phyloP scores from a whole-genome alignment of 2,329 filamentous ascomycete species.

The Alternaria gansuensis region DNA sequence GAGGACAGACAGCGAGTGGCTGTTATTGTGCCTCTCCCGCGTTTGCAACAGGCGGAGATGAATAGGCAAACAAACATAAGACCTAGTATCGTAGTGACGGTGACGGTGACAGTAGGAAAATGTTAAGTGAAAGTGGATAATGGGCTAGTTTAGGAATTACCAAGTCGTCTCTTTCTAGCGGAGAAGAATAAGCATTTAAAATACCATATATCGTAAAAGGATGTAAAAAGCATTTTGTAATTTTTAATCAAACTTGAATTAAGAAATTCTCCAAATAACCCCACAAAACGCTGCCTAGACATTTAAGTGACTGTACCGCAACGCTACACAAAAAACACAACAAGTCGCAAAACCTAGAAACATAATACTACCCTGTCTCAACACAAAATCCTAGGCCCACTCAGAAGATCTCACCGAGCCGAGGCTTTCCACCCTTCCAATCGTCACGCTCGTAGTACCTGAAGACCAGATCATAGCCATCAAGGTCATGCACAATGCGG shows the following conservation, averaged over 20 bases:
- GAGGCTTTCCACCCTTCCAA: constrained; percentile 72
- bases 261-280: not conserved
- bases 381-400: not conserved
- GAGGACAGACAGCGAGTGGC: constrained; percentile 1
- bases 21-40: not conserved
- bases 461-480: constrained; percentile 97
- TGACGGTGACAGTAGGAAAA: not conserved
- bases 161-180: not conserved
- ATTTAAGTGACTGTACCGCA: constrained; percentile 18
- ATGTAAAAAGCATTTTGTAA: not conserved
- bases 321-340: constrained; percentile 7
- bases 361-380: not conserved
- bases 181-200: not conserved
- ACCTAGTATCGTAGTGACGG: not conserved
- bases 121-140: not conserved
- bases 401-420: constrained; percentile 63
- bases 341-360: not conserved
- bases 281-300: not conserved
- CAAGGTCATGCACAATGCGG: constrained; percentile 94
- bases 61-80: not conserved
- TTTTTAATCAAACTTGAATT: not conserved
- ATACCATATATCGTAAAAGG: not conserved
- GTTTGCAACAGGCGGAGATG: constrained; percentile 1
- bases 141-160: not conserved
- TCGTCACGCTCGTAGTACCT: constrained; percentile 93